These are phyloP conservation scores for Lodderomyces jiufengensis DNA, from an alignment of 1,139 yeast genomes.

Conservation along the genomic window DNA sequence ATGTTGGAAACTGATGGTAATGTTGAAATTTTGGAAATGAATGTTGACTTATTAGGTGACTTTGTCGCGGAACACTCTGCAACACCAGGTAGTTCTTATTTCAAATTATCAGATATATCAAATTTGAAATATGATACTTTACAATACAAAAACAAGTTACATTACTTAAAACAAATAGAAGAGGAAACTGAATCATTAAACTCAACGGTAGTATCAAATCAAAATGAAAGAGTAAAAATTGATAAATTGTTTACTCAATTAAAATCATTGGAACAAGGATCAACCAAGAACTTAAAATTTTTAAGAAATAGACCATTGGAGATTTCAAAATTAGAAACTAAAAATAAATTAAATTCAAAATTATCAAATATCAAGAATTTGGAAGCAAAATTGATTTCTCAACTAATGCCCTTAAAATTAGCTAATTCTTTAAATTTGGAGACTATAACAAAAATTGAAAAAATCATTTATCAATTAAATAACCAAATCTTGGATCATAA, in stretches of 20 bases:
- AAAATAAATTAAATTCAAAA: constrained; percentile 19
- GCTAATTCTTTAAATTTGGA: constrained; percentile 13
- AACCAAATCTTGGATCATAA: constrained; percentile 16
- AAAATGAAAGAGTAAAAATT: constrained; percentile 14
- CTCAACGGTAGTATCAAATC: constrained; percentile 12
- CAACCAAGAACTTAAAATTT: constrained; percentile 6
- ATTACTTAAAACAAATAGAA: constrained; percentile 2
- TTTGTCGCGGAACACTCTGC: constrained; percentile 13
- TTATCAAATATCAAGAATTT: constrained; percentile 15
- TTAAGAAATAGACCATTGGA: constrained; percentile 22
- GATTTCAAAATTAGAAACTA: constrained; percentile 18
- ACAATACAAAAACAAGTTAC: constrained; percentile 1
- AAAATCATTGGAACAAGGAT: constrained; percentile 11
- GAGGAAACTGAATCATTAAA: constrained; percentile 4
- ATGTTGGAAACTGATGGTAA: constrained; percentile 20
- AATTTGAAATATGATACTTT: constrained; percentile 2
- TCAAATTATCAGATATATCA: constrained; percentile 3
- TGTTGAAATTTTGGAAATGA: constrained; percentile 14
- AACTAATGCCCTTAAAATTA: constrained; percentile 28
- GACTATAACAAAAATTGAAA: constrained; percentile 20
- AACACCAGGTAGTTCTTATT: constrained; percentile 2
- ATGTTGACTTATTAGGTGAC: constrained; percentile 12
- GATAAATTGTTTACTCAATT: constrained; percentile 20
- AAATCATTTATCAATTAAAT: constrained; percentile 22
- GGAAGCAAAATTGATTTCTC: constrained; percentile 18